Evolutionary conservation across 495 filamentous ascomycete genomes (phyloP).

Genomic region (Lichenothelia convexa): DNA sequence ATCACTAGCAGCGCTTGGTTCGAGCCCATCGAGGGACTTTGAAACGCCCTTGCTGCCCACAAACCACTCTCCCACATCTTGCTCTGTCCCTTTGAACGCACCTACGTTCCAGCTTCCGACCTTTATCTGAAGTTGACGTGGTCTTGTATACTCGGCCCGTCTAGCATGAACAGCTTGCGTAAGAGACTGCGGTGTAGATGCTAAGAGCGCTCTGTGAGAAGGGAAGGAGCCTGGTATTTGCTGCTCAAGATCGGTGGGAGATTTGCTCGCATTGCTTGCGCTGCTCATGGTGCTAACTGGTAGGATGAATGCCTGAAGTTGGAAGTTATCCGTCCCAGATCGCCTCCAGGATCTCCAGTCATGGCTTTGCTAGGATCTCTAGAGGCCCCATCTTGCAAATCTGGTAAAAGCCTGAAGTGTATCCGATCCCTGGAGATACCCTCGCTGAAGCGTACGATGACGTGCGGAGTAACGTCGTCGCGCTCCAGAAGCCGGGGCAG

Average conservation of each 20-base stretch:
- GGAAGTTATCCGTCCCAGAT: neutral
- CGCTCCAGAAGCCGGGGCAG: no score
- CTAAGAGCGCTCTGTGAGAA: constrained; percentile 1
- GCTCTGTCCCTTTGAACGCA: constrained; percentile 59
- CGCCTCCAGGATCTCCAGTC: neutral
- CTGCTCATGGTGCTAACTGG: neutral
- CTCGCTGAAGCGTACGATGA: no score
- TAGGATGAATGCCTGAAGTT: neutral
- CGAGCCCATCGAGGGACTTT: constrained; percentile 34
- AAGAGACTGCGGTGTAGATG: constrained; percentile 25
- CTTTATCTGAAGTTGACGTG: constrained; percentile 57
- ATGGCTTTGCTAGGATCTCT: neutral
- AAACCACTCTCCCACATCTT: constrained; percentile 76
- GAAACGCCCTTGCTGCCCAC: constrained; percentile 53
- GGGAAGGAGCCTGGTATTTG: constrained; percentile 23
- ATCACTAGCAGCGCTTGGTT: constrained; percentile 4
- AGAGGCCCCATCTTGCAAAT: neutral
- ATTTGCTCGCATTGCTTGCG: neutral
- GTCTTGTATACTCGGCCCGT: constrained; percentile 56
- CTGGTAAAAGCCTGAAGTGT: neutral
- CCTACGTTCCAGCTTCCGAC: constrained; percentile 94
- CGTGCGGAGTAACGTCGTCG: no score
- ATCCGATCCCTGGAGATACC: no score
- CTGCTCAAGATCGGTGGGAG: constrained; percentile 12
- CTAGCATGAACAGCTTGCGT: constrained; percentile 48